phyloP scores from a whole-genome alignment of 1,284 basidiomycete species.

The Ustilago tritici region DNA sequence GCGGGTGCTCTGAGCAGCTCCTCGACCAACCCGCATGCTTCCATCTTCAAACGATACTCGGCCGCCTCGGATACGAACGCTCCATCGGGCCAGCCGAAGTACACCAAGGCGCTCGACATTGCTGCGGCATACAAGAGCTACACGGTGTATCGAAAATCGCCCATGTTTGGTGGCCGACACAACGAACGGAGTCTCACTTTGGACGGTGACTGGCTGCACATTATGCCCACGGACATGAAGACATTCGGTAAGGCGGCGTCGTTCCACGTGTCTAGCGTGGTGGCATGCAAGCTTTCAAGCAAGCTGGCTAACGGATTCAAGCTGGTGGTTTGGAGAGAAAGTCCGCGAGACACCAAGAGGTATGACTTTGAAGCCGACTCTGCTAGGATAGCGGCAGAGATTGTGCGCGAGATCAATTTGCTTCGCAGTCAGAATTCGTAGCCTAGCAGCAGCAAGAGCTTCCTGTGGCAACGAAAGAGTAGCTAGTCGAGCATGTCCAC shows the following conservation, averaged over 20 bases:
- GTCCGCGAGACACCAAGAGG: constrained; percentile 78
- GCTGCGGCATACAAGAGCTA: constrained; percentile 84
- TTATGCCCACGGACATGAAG: constrained; percentile 70
- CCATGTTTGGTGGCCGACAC: constrained; percentile 78
- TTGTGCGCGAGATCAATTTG: constrained; percentile 59
- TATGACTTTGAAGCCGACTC: constrained; percentile 98
- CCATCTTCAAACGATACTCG: constrained; percentile 70
- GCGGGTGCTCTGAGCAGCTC: constrained; percentile 69
- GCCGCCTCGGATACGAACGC: constrained; percentile 77
- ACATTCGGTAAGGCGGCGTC: constrained; percentile 76
- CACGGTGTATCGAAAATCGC: constrained; percentile 93
- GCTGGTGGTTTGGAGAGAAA: constrained; percentile 79
- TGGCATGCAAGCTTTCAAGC: constrained; percentile 83
- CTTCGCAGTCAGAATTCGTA: constrained; percentile 43
- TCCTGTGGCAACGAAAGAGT: background rate
- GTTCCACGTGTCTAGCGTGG: constrained; percentile 89
- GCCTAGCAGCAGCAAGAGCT: background rate
- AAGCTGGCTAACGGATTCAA: constrained; percentile 88
- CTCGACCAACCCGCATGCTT: constrained; percentile 86
- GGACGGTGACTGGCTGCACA: constrained; percentile 92
- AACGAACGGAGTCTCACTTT: constrained; percentile 92
- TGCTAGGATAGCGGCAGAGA: constrained; percentile 80
- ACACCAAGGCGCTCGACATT: constrained; percentile 69
- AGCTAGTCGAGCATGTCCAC: background rate
- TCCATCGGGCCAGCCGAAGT: constrained; percentile 72